Percentiles rank a stretch among this genome's conserved stretches.
Conservation (phyloP, 228 moss, liverwort and hornwort genomes). For the Sphagnum fallax region DNA sequence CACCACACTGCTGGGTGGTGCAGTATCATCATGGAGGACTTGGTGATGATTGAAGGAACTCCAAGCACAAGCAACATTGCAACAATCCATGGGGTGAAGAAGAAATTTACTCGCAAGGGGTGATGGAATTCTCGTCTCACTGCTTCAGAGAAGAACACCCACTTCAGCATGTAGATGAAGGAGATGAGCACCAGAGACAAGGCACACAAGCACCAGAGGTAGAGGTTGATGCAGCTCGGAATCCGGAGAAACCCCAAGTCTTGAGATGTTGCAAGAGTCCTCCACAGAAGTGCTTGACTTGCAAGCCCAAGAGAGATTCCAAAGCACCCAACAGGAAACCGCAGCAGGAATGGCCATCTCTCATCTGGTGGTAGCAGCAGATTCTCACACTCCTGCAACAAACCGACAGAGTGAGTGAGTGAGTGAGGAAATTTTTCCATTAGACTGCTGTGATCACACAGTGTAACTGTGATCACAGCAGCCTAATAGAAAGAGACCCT, state of each 20-base stretch:
- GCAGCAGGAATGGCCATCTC: constrained; percentile 11
- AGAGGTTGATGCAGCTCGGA: neutral
- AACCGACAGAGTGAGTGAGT: neutral
- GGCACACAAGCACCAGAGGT: constrained; percentile 8
- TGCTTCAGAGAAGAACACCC: constrained; percentile 6
- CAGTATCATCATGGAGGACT: neutral
- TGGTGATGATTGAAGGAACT: neutral
- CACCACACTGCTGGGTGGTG: constrained; percentile 7
- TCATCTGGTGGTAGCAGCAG: constrained; percentile 4
- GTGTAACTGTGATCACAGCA: too few relatives aligned
- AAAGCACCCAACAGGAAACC: constrained; percentile 6
- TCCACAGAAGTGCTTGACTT: constrained; percentile 10
- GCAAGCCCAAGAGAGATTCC: constrained; percentile 7
- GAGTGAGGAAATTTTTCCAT: neutral
- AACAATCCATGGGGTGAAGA: constrained; percentile 11
- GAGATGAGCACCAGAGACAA: neutral
- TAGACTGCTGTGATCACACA: too few relatives aligned
- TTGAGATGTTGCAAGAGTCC: neutral
- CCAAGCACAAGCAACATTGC: constrained; percentile 8
- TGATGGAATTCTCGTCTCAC: constrained; percentile 8
- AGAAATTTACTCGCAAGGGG: constrained; percentile 10
- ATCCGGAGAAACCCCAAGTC: neutral
- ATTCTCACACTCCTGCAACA: neutral
- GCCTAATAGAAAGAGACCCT: too few relatives aligned
- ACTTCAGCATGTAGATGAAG: constrained; percentile 2